Evolutionary conservation across 345 rosid species (phyloP).

Genomic region (Melaleuca quinquenervia): DNA sequence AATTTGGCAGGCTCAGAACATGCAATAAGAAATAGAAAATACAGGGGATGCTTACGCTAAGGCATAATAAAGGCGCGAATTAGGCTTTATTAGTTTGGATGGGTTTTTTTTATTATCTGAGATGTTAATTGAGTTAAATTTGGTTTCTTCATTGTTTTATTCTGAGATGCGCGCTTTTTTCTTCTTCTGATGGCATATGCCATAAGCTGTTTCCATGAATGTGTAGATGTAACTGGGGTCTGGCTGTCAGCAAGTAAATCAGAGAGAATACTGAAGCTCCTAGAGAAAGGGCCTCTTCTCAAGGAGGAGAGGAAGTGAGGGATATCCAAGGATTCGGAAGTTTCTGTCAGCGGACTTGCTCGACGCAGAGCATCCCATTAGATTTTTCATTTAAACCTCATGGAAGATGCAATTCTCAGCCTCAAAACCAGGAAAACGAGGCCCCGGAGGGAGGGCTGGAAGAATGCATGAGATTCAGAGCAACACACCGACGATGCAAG

Average conservation of each 20-base stretch:
- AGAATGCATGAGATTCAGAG: neutral
- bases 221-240: conserved; percentile 82
- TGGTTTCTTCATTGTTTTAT: neutral
- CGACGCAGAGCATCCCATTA: conserved; percentile 20
- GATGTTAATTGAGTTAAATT: neutral
- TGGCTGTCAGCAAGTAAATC: conserved; percentile 70
- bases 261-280: conserved; percentile 50
- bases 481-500: neutral
- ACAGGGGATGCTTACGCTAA: neutral
- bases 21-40: neutral
- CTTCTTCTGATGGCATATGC: neutral
- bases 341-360: conserved; percentile 30
- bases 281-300: conserved; percentile 51
- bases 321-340: conserved; percentile 91
- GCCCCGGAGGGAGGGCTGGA: neutral
- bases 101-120: neutral
- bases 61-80: neutral
- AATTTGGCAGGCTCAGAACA: neutral
- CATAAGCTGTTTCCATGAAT: neutral
- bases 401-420: conserved; percentile 46
- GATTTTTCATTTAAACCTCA: neutral
- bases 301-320: conserved; percentile 69
- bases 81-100: neutral
- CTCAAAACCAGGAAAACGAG: conserved; percentile 30
- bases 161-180: neutral